These are phyloP conservation scores for Plasmodium chabaudi DNA, from an alignment of 169 alveolate genomes.

Conservation along the genomic window DNA sequence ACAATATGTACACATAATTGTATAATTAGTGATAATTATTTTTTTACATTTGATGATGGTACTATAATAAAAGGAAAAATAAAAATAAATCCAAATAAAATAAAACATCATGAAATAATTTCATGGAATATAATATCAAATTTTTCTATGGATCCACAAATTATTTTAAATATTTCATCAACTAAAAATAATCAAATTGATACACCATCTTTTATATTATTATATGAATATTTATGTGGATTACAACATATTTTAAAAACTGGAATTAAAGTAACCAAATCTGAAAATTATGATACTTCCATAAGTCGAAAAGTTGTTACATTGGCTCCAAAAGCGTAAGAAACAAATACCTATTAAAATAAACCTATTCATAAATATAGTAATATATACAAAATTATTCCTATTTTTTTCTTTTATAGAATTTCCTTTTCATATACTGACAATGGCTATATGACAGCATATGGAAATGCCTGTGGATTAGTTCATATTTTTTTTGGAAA, in stretches of 20 bases:
- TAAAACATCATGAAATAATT: conserved; percentile 28
- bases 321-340: conserved; percentile 40
- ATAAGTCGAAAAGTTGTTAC: conserved; percentile 17
- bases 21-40: conserved; percentile 10
- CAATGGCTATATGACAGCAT: conserved; percentile 34
- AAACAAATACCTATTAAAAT: background rate
- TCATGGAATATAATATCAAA: conserved; percentile 30
- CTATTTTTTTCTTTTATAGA: conserved; percentile 8
- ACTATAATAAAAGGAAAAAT: conserved; percentile 41
- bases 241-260: conserved; percentile 37
- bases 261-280: conserved; percentile 29
- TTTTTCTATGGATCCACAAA: conserved; percentile 29
- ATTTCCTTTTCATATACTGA: conserved; percentile 48
- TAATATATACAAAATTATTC: background rate
- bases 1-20: conserved; percentile 45
- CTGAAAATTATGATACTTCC: conserved; percentile 14
- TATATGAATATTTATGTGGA: conserved; percentile 59
- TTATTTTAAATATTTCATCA: conserved; percentile 30
- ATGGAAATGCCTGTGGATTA: conserved; percentile 49
- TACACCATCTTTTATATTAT: conserved; percentile 19
- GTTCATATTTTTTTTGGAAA: conserved; percentile 31
- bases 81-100: conserved; percentile 26
- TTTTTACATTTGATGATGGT: conserved; percentile 60
- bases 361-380: background rate
- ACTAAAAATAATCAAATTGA: conserved; percentile 17